Base-by-base conservation (phyloP, 768 basidiomycete genomes). In the Lentinus brumalis region DNA sequence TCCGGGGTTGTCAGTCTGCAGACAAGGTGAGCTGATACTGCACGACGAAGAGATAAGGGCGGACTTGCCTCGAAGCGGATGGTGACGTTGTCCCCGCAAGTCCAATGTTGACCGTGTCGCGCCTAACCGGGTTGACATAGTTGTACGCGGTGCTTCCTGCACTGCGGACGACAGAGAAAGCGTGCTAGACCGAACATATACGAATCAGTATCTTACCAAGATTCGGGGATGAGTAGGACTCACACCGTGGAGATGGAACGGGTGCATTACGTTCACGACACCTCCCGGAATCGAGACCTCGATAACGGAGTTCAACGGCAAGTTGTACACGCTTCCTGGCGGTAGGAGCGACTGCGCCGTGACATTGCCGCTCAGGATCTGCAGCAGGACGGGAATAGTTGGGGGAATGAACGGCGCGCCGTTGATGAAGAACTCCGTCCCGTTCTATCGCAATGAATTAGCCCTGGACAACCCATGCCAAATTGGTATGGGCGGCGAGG, bases 1-100 rank as follows among this genome's bases (percentile, higher is more conserved):
- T 11, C 96, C 96, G 0, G 96, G 95, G 72, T 98, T 98, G 71
- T 98, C 90, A 0, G 92, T 71, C 65, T 69, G 41, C 38, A n/a
- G 3, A 51, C 38, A 18, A 49, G 29, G 46, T 49, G 11, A 49
- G 46, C 26, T 5, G 4, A 30, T 12, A 11, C 21, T 9, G 26
- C 9, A 18, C 41, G 44, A 16, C 21, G 2, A 15, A 9, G n/a
- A 32, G 12, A 21, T 5, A 35, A 3, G 8, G 15, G 2, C 0
- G 49, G 18, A 54, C 61, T n/a, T 41, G 66, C 67, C 35, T 16
- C 49, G 57, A 72, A 72, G 44, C 71, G 69, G 47, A 71, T 62
- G 45, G 66, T 71, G 26, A 68, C 66, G 11, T 69, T 62, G 58
- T 69, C 66, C 8, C 54, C 1, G 40, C 52, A 2, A 12, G 2